Percentiles rank a stretch among this genome's conserved stretches.
Evolutionary conservation across 768 basidiomycete species (phyloP).

Genomic region (Russula dissimulans): DNA sequence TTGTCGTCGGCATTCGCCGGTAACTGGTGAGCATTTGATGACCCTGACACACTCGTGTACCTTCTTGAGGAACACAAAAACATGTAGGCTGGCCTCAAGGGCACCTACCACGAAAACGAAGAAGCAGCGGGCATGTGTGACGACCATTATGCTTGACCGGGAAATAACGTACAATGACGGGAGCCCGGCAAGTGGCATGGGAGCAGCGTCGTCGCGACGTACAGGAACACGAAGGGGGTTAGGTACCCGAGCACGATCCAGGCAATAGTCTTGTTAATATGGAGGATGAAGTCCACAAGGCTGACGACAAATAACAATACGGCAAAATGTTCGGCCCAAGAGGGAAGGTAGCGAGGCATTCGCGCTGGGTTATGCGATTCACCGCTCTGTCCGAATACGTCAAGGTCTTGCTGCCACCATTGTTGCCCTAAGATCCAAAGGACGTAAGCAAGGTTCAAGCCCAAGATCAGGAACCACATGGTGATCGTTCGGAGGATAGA

Average conservation of each 20-base stretch:
- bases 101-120: not conserved
- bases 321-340: not conserved
- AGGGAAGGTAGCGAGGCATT: not conserved
- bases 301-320: not conserved
- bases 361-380: not conserved
- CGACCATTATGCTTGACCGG: not conserved
- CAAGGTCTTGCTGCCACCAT: not conserved
- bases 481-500: not conserved
- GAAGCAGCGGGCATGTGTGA: not conserved
- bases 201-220: not conserved
- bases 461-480: not conserved
- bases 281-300: constrained; percentile 1
- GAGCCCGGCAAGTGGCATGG: not conserved
- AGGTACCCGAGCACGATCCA: not conserved
- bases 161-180: not conserved
- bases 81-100: not conserved
- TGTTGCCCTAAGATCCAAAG: not conserved
- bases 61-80: too few species aligned
- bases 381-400: not conserved
- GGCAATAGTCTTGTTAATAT: not conserved
- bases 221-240: not conserved
- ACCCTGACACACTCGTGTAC: too few species aligned
- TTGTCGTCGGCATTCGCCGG: too few species aligned
- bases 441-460: not conserved
- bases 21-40: too few species aligned